A percentile compares a stretch with the other conserved stretches of the same genome.
These are phyloP conservation scores for Xylaria nigripes DNA, from an alignment of 495 filamentous ascomycete genomes.

Conservation along the genomic window DNA sequence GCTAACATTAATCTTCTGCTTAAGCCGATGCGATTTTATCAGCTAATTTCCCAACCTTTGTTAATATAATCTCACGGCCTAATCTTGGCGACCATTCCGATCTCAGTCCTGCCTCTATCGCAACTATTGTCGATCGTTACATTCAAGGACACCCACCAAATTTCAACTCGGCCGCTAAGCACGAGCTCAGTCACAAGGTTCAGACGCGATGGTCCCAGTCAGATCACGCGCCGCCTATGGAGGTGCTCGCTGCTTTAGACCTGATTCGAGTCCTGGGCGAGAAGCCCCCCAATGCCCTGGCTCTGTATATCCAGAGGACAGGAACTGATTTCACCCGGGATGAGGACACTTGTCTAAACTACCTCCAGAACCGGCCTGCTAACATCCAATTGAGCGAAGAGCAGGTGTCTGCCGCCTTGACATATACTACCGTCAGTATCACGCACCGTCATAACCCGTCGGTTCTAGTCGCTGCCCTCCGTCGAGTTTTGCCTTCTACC, in stretches of 20 bases:
- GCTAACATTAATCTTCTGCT: constrained; percentile 17
- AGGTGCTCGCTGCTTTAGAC: constrained; percentile 66
- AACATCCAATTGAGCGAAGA: constrained; percentile 67
- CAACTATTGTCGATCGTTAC: constrained; percentile 70
- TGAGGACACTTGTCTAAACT: constrained; percentile 39
- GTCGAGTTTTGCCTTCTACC: constrained; percentile 39
- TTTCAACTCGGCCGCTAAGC: constrained; percentile 67
- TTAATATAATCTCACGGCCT: constrained; percentile 57
- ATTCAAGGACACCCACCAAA: constrained; percentile 72
- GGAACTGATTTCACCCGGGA: constrained; percentile 53
- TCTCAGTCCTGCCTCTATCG: constrained; percentile 56
- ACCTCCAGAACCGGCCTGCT: constrained; percentile 57
- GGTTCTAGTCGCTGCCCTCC: constrained; percentile 55
- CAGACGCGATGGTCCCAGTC: constrained; percentile 55
- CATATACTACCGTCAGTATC: constrained; percentile 65
- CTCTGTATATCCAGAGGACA: constrained; percentile 64
- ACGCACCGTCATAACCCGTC: constrained; percentile 65
- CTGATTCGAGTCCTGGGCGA: constrained; percentile 58
- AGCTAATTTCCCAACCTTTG: constrained; percentile 63
- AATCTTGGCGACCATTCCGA: constrained; percentile 52
- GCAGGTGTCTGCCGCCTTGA: constrained; percentile 71
- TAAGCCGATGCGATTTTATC: constrained; percentile 77
- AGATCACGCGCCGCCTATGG: constrained; percentile 53
- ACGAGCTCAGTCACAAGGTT: constrained; percentile 57
- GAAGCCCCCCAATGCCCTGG: constrained; percentile 57